Percentiles rank a stretch among this genome's conserved stretches.
Conservation (phyloP, 176 grass and related monocot species). For the Paspalum vaginatum region DNA sequence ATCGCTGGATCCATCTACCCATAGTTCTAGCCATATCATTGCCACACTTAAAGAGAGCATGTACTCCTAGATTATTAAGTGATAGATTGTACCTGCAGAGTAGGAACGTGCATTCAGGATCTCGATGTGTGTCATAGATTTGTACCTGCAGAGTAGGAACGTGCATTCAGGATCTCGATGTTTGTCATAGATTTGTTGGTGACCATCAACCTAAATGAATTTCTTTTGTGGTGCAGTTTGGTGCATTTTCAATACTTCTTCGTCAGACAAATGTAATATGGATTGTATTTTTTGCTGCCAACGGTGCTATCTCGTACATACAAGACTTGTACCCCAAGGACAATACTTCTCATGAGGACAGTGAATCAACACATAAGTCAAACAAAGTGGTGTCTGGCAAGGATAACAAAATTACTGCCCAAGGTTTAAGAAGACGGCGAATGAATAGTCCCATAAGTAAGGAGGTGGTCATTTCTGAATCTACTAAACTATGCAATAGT, state of each 20-base stretch:
- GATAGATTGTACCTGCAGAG: too few relatives aligned
- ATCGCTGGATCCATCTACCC: too few relatives aligned
- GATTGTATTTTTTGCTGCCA: slow-evolving; percentile 83
- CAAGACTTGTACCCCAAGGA: slow-evolving; percentile 52
- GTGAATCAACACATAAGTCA: slow-evolving; percentile 36
- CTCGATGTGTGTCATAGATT: too few relatives aligned
- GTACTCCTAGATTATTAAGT: background rate
- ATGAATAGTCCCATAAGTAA: slow-evolving; percentile 35
- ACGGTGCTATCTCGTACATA: slow-evolving; percentile 59
- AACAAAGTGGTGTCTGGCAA: slow-evolving; percentile 8
- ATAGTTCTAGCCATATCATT: too few relatives aligned
- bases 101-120: too few relatives aligned
- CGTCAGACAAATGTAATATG: slow-evolving; percentile 96
- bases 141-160: slow-evolving; percentile 5
- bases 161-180: background rate
- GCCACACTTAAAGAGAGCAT: background rate
- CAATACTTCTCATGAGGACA: slow-evolving; percentile 36
- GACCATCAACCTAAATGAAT: slow-evolving; percentile 24
- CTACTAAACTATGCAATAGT: slow-evolving; percentile 30
- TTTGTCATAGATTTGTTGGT: background rate
- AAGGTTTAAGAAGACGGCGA: slow-evolving; percentile 71
- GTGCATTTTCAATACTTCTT: slow-evolving; percentile 71
- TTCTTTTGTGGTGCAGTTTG: slow-evolving; percentile 68
- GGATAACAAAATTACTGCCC: slow-evolving; percentile 38
- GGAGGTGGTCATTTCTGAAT: slow-evolving; percentile 36